Evolutionary conservation across 139 green algal genomes (phyloP), one percentile per base, ranked within the genome.

Genomic region (Micractinium sp.): DNA sequence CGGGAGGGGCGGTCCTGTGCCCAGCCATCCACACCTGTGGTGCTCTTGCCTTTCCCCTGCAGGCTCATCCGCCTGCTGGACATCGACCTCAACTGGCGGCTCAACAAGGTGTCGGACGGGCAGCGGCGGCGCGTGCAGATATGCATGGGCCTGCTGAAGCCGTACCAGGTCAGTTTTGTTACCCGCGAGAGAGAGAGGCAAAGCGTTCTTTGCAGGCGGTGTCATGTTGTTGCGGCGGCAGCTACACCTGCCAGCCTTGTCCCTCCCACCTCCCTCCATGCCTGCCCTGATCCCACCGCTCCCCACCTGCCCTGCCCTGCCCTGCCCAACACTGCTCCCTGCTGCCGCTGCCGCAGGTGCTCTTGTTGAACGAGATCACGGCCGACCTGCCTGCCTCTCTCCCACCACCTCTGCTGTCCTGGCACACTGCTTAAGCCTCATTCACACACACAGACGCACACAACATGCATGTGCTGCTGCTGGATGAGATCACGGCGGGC

Each of bases 401-500:
- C n/a, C n/a, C n/a, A n/a, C n/a, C n/a, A n/a, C n/a, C n/a, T n/a
- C n/a, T n/a, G n/a, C n/a, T n/a, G n/a, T n/a, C n/a, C n/a, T n/a
- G n/a, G n/a, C n/a, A n/a, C n/a, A n/a, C n/a, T n/a, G n/a, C n/a
- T n/a, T n/a, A n/a, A n/a, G n/a, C n/a, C n/a, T n/a, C n/a, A n/a
- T n/a, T n/a, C n/a, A n/a, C n/a, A n/a, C n/a, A n/a, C n/a, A n/a
- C n/a, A n/a, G n/a, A n/a, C n/a, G n/a, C n/a, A n/a, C 60, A 67
- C 15, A 15, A n/a, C 47, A 5, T 56, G 63, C 87, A 93, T 91
- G 97, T 99, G 83, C 90, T 99, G 81, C 93, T 99, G 75, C 93
- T 99, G 75, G 98, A 99, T 88, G 98, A 99, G 89, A 98, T 99
- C 88, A 99, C 98, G 0, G 98, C 99, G 88, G 98, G 99, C 92